A percentile compares a stretch with the other conserved stretches of the same genome.
These are phyloP conservation scores for Vaccinium corymbosum DNA, from an alignment of 148 eudicot species.

Conservation along the genomic window DNA sequence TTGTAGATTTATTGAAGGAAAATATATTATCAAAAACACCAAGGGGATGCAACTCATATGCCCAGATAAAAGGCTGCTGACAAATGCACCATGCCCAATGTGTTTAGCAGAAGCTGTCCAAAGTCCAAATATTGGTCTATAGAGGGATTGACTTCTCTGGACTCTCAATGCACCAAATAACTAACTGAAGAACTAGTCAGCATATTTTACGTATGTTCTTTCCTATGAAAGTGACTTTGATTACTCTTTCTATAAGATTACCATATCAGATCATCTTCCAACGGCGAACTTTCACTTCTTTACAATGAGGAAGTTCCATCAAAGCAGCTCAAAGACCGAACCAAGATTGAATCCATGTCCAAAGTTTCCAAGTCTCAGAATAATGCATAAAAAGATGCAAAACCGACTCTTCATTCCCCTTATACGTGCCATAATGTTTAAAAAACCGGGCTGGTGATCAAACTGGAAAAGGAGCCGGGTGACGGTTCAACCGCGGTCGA, in stretches of 20 bases:
- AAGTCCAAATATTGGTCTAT: neutral
- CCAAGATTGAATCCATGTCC: no score
- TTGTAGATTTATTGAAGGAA: neutral
- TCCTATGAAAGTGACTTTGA: neutral
- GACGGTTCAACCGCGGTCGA: no score
- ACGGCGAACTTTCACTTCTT: neutral
- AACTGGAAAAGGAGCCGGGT: no score
- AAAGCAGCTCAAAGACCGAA: neutral
- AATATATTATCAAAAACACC: neutral
- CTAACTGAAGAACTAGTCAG: neutral
- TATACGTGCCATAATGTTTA: no score
- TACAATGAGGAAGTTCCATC: neutral
- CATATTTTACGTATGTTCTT: neutral
- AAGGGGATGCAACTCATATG: neutral
- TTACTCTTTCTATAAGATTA: neutral
- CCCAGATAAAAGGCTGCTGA: neutral
- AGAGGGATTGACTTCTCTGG: neutral
- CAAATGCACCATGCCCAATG: neutral
- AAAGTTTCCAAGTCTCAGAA: no score
- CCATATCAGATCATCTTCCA: neutral
- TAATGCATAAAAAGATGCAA: no score
- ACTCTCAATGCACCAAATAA: neutral
- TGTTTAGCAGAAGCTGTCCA: neutral
- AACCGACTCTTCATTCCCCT: no score
- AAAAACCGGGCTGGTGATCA: no score